phyloP scores from a whole-genome alignment of 148 eudicot species.

The Vaccinium vitisidaea region DNA sequence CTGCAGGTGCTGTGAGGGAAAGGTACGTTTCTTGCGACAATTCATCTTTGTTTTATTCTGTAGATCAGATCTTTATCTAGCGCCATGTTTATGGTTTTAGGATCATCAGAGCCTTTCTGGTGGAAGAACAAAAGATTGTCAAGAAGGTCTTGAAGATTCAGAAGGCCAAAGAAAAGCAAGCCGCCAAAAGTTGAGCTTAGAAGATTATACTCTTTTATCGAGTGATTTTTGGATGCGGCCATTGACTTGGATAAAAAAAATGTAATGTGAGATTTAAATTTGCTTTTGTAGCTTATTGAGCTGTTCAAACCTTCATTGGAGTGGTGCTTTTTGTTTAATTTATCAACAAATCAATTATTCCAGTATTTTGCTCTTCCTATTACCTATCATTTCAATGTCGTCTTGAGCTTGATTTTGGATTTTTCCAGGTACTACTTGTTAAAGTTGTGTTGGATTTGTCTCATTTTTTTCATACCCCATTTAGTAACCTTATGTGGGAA shows the following conservation, averaged over 20 bases:
- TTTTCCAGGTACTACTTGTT: not conserved
- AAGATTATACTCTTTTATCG: not conserved
- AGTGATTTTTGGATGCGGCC: slow-evolving; percentile 29
- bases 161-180: slow-evolving; percentile 68
- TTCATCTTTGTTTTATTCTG: not conserved
- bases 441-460: not conserved
- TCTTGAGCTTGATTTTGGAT: slow-evolving; percentile 6
- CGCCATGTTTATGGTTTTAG: slow-evolving; percentile 24
- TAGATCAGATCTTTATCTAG: not conserved
- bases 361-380: not conserved
- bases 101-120: slow-evolving; percentile 74
- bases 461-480: not conserved
- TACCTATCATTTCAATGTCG: slow-evolving; percentile 11
- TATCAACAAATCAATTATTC: slow-evolving; percentile 13
- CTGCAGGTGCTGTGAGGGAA: slow-evolving; percentile 75
- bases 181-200: slow-evolving; percentile 35
- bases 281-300: not conserved
- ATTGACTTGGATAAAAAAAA: slow-evolving; percentile 14
- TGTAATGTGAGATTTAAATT: slow-evolving; percentile 27
- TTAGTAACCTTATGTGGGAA: too few species aligned
- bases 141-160: slow-evolving; percentile 90
- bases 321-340: not conserved
- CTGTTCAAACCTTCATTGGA: not conserved
- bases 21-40: slow-evolving; percentile 30
- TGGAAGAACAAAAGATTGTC: slow-evolving; percentile 84